Evolutionary conservation across 2,329 filamentous ascomycete species (phyloP).

Genomic region (Catunica adiposa): DNA sequence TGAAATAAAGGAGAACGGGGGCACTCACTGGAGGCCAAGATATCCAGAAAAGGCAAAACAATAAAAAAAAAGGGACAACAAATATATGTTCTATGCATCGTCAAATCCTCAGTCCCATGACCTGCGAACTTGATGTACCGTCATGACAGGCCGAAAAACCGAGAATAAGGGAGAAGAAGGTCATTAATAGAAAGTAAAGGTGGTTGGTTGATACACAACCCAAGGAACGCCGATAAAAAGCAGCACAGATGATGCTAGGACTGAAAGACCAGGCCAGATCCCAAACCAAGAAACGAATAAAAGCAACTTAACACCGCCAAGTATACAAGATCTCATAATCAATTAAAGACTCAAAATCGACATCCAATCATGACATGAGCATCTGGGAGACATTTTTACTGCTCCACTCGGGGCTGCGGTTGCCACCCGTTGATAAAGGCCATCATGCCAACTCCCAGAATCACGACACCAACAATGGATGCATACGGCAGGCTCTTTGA

Average conservation of each 20-base stretch:
- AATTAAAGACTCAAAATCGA: not conserved
- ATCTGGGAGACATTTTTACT: conserved; percentile 4
- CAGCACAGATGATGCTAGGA: not conserved
- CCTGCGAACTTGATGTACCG: no score
- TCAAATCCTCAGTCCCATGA: not conserved
- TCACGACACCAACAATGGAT: conserved; percentile 66
- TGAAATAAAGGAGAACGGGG: conserved; percentile 4
- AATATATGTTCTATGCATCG: conserved; percentile 4
- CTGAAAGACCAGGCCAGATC: not conserved
- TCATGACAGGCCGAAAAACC: not conserved
- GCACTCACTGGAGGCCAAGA: not conserved
- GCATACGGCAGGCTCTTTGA: conserved; percentile 53
- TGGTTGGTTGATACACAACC: not conserved
- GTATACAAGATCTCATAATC: no score
- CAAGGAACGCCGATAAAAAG: not conserved
- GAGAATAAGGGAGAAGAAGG: not conserved
- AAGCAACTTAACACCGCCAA: not conserved
- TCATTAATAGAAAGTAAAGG: not conserved
- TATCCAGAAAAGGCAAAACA: conserved; percentile 4
- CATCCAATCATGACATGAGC: not conserved
- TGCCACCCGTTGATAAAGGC: conserved; percentile 77
- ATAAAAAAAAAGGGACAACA: no score
- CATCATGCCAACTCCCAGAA: conserved; percentile 72
- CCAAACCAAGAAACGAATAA: conserved; percentile 3
- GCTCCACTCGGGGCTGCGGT: conserved; percentile 22